phyloP scores from a whole-genome alignment of 352 stramenopile species.

The Pythium brassicae region DNA sequence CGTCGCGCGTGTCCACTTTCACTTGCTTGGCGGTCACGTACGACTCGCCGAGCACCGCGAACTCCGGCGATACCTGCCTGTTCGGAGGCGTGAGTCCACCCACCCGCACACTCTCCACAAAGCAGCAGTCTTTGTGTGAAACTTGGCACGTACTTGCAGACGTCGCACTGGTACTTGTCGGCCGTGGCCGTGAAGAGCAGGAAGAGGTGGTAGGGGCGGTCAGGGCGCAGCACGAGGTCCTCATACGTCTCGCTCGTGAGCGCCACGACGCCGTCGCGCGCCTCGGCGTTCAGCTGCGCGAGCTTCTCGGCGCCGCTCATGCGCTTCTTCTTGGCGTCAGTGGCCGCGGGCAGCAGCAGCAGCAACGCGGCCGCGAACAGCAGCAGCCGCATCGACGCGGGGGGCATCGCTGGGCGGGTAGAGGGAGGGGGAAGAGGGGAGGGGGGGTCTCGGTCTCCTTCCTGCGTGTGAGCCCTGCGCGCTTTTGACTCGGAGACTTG shows the following conservation, averaged over 20 bases:
- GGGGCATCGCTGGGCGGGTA: too few relatives aligned
- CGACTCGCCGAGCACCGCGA: slow-evolving; percentile 54
- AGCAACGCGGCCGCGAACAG: slow-evolving; percentile 16
- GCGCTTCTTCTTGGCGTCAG: slow-evolving; percentile 22
- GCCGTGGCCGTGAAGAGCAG: slow-evolving; percentile 72
- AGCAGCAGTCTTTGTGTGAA: not conserved
- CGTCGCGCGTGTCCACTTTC: slow-evolving; percentile 72
- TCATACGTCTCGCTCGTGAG: slow-evolving; percentile 57
- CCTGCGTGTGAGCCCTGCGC: too few relatives aligned
- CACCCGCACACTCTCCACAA: not conserved
- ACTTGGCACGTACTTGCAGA: slow-evolving; percentile 47
- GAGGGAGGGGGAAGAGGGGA: too few relatives aligned
- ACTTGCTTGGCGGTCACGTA: slow-evolving; percentile 61
- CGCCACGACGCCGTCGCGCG: slow-evolving; percentile 56
- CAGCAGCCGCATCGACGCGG: slow-evolving; percentile 10
- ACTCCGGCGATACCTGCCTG: slow-evolving; percentile 68
- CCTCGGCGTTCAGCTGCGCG: slow-evolving; percentile 34
- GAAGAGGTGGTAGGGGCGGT: slow-evolving; percentile 79
- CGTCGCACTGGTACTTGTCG: slow-evolving; percentile 75
- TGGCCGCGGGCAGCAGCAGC: slow-evolving; percentile 5
- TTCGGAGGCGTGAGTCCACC: not conserved
- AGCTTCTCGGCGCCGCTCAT: slow-evolving; percentile 59
- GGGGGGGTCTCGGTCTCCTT: too few relatives aligned
- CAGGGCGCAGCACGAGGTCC: slow-evolving; percentile 48
- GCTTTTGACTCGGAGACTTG: not conserved